Base-by-base conservation (phyloP, 768 basidiomycete species). In the Lactifluus echinatus region DNA sequence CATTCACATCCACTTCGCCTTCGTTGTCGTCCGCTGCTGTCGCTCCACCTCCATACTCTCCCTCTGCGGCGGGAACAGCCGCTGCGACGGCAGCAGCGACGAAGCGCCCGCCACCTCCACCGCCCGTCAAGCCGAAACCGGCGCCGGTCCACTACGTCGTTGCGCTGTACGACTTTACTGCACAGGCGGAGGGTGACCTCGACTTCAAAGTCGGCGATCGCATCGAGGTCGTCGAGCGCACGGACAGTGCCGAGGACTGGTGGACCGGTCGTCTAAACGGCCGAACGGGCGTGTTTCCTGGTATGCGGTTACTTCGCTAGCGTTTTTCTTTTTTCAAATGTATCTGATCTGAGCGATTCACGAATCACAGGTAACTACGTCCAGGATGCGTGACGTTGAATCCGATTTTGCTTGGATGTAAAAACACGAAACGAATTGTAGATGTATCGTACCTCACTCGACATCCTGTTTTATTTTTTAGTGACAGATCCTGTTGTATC, bases 121-220 rank as follows among this genome's bases (percentile, higher is more conserved):
- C 95, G 8, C 87, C 93, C 2, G 67, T 93, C 65, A 94, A 93
- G 72, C 82, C 90, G 42, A 94, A 93, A 69, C 75, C 79, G 8
- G 74, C 76, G 29, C 81, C 81, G 1, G 74, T 74, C 3, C 80
- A 84, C 69, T 93, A 92, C 66, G 93, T 93, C 24, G 86, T 90
- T 10, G 96, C 96, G 29, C 68, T 98, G 66, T 99, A 96, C 67
- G 96, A 99, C 70, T 99, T 95, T 68, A 79, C 77, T 34, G 92
- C 96, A 19, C 93, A 95, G 79, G 89, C 93, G 39, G 92, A 89
- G 0, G 95, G 95, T 1, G 95, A 98, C 71, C 73, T 98, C 55
- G 87, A 85, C 0, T 98, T 98, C 75, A 82, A 76, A 60, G 81
- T 83, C 15, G 95, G 95, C 15, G 94, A 97, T 70, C 76, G 79